phyloP scores from a whole-genome alignment of 208 protist species.

The Angomonas ambiguus region DNA sequence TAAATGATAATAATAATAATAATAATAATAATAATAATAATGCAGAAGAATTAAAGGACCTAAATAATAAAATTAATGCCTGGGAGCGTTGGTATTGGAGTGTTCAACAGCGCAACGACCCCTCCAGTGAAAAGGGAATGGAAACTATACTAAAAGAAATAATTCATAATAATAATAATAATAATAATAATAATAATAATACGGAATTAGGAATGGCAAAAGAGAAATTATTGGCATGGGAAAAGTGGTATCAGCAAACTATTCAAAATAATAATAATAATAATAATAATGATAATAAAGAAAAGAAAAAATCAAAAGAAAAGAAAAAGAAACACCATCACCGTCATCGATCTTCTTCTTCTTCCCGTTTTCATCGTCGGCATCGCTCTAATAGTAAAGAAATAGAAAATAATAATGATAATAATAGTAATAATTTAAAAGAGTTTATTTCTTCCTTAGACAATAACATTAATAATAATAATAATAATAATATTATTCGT shows the following conservation, averaged over 20 bases:
- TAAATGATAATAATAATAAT: background rate
- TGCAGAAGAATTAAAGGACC: background rate
- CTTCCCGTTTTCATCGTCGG: no score
- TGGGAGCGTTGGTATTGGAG: background rate
- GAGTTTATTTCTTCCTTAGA: background rate
- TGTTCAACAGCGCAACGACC: background rate
- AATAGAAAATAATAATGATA: no score
- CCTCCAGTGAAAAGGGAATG: background rate
- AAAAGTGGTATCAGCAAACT: background rate
- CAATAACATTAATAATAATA: background rate
- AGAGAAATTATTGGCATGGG: background rate
- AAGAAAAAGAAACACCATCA: background rate
- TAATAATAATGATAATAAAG: constrained; percentile 2
- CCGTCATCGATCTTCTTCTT: no score
- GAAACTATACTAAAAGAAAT: no score
- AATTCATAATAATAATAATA: constrained; percentile 5
- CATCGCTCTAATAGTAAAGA: no score
- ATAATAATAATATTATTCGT: background rate
- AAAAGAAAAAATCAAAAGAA: background rate
- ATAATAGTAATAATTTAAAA: background rate
- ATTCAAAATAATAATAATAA: background rate
- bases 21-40: background rate
- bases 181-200: constrained; percentile 4
- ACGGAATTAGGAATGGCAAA: background rate
- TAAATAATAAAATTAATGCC: background rate